Evolutionary conservation across 495 filamentous ascomycete genomes (phyloP), one percentile per base, ranked within the genome.

Genomic region (Penicillium canariense): DNA sequence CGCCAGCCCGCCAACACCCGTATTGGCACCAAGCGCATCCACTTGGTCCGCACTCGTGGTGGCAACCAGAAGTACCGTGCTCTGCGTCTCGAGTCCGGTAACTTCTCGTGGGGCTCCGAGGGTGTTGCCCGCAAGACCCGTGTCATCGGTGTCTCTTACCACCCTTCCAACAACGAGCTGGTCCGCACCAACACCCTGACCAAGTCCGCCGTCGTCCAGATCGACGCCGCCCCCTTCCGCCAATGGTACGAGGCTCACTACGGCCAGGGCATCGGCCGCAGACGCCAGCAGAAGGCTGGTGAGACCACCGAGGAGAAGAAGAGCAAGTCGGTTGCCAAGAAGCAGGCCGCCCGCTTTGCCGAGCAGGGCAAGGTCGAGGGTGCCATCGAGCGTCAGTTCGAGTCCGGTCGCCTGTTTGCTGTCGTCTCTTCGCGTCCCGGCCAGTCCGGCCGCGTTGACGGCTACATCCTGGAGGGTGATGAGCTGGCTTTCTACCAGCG

Each of bases 201-300:
- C 82, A 95, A 91, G 81, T 89, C 91, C 64, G 92, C 94, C 78
- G 89, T 98, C 65, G 91, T 98, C 73, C 95, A 97, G 82, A 81
- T 98, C 79, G 94, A 98, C 77, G 95, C 95, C 59, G 90, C 92
- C 47, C 94, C 94, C 60, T 98, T 98, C 89, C 82, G 94, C 71
- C 95, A 97, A 82, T 98, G 94, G 94, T 98, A 96, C 76, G 94
- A 98, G 85, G 90, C 94, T 56, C 95, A 98, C 87, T 98, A 98
- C 81, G 94, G 94, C 69, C 82, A 88, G 75, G 62, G 78, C 61
- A 75, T 98, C 54, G 94, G 94, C 67, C 87, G 94, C 65, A 84
- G 89, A 73, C 88, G 92, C 79, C 93, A 96, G 82, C 79, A 84
- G 70, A 90, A 91, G 81, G 74, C 80, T 58, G 42, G n/a, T 46